phyloP scores from a whole-genome alignment of 192 early-diverging fungal species.

The Chytriomyces sp. region DNA sequence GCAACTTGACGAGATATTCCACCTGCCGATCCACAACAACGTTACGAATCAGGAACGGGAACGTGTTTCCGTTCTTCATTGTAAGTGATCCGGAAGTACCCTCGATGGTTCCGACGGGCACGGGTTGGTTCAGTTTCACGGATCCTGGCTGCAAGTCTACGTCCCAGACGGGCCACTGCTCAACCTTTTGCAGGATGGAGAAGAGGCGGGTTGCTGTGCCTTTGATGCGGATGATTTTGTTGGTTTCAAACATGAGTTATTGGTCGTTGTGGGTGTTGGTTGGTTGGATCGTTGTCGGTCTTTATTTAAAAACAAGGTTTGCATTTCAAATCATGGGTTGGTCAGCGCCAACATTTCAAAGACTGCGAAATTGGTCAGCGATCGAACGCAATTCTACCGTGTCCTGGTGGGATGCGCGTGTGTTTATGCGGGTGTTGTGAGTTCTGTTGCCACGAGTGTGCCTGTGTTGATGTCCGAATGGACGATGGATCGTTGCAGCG shows the following conservation, averaged over 20 bases:
- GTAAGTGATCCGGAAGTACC: constrained; percentile 27
- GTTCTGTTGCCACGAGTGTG: too few species aligned
- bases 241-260: constrained; percentile 1
- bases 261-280: too few species aligned
- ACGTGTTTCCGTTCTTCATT: constrained; percentile 29
- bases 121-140: background rate
- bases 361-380: too few species aligned
- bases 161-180: constrained; percentile 38
- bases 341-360: too few species aligned
- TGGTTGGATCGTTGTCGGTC: too few species aligned
- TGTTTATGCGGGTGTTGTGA: too few species aligned
- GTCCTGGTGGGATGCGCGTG: too few species aligned
- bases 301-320: too few species aligned
- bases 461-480: too few species aligned
- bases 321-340: too few species aligned
- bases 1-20: constrained; percentile 30
- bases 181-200: constrained; percentile 16
- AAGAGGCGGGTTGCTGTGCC: constrained; percentile 23
- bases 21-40: constrained; percentile 10
- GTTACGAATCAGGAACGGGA: constrained; percentile 26
- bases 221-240: constrained; percentile 24
- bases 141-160: constrained; percentile 9
- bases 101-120: background rate
- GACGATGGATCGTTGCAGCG: too few species aligned
- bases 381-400: too few species aligned